Percentiles rank a stretch among this genome's conserved stretches.
Evolutionary conservation across 768 basidiomycete genomes (phyloP).

Genomic region (Amanita rubescens): DNA sequence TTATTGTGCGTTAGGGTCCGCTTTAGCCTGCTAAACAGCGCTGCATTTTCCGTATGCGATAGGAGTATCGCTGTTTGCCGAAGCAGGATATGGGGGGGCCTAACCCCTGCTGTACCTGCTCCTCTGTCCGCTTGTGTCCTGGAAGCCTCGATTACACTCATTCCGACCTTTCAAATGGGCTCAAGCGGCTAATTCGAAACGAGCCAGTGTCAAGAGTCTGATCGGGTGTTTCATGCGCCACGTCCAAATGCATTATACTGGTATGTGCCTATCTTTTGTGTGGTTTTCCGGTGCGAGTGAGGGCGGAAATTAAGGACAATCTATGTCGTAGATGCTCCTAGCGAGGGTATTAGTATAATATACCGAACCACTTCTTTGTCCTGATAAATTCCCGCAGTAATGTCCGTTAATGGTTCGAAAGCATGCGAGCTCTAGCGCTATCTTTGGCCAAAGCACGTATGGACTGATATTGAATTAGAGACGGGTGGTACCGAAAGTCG

Average conservation of each 20-base stretch:
- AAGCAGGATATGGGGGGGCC: not conserved
- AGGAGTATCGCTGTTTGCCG: not conserved
- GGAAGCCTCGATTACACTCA: not conserved
- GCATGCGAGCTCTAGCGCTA: not conserved
- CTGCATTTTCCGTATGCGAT: not conserved
- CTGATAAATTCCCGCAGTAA: constrained; percentile 1
- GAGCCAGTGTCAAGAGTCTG: not conserved
- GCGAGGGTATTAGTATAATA: not conserved
- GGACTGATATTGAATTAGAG: not conserved
- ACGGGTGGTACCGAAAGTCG: not conserved
- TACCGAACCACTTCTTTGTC: not conserved
- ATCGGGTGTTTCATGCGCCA: not conserved
- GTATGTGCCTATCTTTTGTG: not conserved
- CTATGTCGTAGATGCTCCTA: not conserved
- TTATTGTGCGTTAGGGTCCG: no score
- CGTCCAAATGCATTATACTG: not conserved
- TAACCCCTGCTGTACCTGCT: not conserved
- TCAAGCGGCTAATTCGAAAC: not conserved
- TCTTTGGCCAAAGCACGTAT: not conserved
- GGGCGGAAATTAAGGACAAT: not conserved
- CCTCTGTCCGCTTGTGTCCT: not conserved
- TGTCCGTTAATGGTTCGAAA: constrained; percentile 1
- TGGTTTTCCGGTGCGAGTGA: not conserved
- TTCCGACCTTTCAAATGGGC: not conserved
- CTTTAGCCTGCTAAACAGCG: not conserved